Evolutionary conservation across 2,329 filamentous ascomycete genomes (phyloP).

Genomic region (Pseudomassariella vexata): DNA sequence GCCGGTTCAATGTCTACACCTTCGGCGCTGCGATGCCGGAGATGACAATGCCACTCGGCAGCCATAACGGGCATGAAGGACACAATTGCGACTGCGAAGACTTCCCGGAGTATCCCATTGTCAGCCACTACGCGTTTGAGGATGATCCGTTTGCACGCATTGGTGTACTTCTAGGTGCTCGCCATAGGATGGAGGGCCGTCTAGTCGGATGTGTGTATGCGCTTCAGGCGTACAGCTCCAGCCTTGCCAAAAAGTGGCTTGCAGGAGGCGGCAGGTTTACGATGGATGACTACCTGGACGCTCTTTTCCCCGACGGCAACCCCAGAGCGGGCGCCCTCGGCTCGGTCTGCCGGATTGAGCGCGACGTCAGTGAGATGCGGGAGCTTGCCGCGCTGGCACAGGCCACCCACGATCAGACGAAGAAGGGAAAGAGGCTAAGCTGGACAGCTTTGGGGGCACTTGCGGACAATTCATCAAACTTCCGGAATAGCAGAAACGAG

Average conservation of each 20-base stretch:
- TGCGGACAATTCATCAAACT: constrained; percentile 14
- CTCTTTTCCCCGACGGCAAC: constrained; percentile 26
- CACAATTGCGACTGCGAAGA: constrained; percentile 3
- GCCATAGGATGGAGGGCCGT: constrained; percentile 27
- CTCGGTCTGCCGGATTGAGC: constrained; percentile 29
- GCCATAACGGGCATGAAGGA: constrained; percentile 4
- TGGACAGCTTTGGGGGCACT: constrained; percentile 34
- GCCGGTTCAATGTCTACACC: constrained; percentile 37
- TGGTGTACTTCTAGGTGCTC: constrained; percentile 29
- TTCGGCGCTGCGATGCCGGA: constrained; percentile 33
- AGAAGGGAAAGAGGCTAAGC: constrained; percentile 28
- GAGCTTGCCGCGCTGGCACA: constrained; percentile 33
- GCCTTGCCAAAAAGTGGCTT: constrained; percentile 10
- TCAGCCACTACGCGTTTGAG: constrained; percentile 16
- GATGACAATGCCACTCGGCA: constrained; percentile 28
- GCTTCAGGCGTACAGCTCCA: constrained; percentile 15
- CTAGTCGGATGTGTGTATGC: constrained; percentile 34
- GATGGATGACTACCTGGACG: constrained; percentile 29
- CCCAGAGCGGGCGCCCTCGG: constrained; percentile 21
- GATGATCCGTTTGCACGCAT: constrained; percentile 32
- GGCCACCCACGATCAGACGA: constrained; percentile 17
- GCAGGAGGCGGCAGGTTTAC: constrained; percentile 12
- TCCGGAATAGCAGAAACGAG: constrained; percentile 20
- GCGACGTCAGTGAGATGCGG: constrained; percentile 34
- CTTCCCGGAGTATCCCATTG: constrained; percentile 8